Evolutionary conservation across 805 yeast genomes (phyloP).

Genomic region (Nakazawaea pomicola): DNA sequence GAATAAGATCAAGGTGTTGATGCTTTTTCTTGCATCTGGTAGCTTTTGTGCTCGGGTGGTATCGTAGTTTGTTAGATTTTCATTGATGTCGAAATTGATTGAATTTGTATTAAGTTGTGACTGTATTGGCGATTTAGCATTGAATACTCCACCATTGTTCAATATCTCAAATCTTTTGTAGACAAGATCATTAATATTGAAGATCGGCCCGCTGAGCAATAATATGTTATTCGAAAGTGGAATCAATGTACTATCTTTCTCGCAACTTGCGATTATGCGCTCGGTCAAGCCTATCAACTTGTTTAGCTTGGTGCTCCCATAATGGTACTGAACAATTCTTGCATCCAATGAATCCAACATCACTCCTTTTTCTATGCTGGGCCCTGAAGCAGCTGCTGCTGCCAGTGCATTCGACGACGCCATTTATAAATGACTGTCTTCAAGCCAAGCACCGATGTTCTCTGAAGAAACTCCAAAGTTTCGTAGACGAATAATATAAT

Average conservation of each 20-base stretch:
- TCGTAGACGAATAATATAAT: no score
- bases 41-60: conserved; percentile 21
- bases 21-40: conserved; percentile 23
- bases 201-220: conserved; percentile 33
- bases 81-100: conserved; percentile 28
- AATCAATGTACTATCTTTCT: conserved; percentile 19
- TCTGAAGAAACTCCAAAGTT: no score
- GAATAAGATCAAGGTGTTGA: conserved; percentile 22
- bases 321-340: conserved; percentile 53
- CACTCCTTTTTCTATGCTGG: conserved; percentile 26
- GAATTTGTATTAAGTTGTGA: conserved; percentile 33
- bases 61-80: conserved; percentile 27
- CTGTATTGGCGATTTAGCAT: conserved; percentile 32
- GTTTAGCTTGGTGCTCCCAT: conserved; percentile 43
- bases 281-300: conserved; percentile 29
- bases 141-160: conserved; percentile 35
- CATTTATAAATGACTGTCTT: not conserved
- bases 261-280: conserved; percentile 22
- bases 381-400: conserved; percentile 30
- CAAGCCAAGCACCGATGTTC: not conserved
- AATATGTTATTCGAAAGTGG: conserved; percentile 31
- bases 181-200: conserved; percentile 34
- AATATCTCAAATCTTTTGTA: conserved; percentile 34
- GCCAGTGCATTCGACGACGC: conserved; percentile 23
- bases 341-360: conserved; percentile 47